Conservation (phyloP, 768 basidiomycete species). For the Xerocomellus intermedius region DNA sequence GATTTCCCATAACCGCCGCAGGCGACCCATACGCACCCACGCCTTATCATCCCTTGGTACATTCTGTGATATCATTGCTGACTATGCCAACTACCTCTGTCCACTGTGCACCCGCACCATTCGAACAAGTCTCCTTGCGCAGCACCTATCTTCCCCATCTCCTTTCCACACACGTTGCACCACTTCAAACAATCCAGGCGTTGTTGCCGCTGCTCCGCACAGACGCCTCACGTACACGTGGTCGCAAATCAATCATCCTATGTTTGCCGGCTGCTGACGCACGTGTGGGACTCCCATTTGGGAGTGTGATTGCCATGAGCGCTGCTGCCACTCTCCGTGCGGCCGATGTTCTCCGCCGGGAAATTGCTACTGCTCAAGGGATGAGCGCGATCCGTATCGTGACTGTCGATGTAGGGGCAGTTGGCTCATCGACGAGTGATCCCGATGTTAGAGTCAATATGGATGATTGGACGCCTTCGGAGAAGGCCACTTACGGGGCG, state of each 20-base stretch:
- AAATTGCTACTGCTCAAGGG: conserved; percentile 66
- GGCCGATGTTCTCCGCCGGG: conserved; percentile 70
- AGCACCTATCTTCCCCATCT: conserved; percentile 69
- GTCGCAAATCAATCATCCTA: conserved; percentile 52
- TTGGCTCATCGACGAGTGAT: conserved; percentile 30
- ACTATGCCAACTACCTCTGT: conserved; percentile 46
- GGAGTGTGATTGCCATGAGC: conserved; percentile 67
- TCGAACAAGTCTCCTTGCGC: conserved; percentile 67
- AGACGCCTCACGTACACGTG: conserved; percentile 53
- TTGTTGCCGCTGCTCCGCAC: conserved; percentile 75
- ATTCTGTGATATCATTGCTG: conserved; percentile 76
- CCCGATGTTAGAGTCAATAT: conserved; percentile 47
- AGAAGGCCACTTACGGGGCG: conserved; percentile 68
- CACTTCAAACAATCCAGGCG: conserved; percentile 73
- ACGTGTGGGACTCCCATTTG: conserved; percentile 72
- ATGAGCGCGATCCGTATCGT: conserved; percentile 56
- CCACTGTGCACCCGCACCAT: conserved; percentile 49
- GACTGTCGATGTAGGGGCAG: conserved; percentile 69
- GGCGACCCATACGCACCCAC: conserved; percentile 81
- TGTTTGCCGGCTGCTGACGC: conserved; percentile 74
- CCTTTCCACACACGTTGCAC: conserved; percentile 71
- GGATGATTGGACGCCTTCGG: conserved; percentile 72
- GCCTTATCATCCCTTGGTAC: conserved; percentile 64
- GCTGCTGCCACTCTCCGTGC: conserved; percentile 71
- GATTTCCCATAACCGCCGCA: conserved; percentile 73